A percentile compares a stretch with the other conserved stretches of the same genome.
Conservation (phyloP, 768 basidiomycete genomes). For the Suillus tomentosus region DNA sequence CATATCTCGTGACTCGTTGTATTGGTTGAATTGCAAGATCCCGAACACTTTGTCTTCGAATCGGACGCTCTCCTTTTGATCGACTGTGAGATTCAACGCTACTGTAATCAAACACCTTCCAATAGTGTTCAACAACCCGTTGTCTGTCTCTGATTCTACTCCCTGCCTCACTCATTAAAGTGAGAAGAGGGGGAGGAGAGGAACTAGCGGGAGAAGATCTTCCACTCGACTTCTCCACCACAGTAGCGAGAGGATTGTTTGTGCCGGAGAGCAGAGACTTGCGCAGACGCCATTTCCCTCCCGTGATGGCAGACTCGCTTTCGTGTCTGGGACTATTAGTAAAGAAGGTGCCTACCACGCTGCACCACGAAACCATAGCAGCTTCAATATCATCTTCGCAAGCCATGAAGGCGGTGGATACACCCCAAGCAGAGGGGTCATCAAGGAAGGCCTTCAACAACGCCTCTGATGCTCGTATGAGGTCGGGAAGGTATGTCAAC, state of each 20-base stretch:
- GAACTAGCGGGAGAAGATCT: slow-evolving; percentile 11
- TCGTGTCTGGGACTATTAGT: slow-evolving; percentile 18
- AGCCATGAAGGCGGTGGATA: slow-evolving; percentile 59
- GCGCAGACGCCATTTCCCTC: slow-evolving; percentile 27
- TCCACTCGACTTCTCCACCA: slow-evolving; percentile 9
- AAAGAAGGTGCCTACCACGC: slow-evolving; percentile 40
- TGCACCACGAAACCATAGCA: slow-evolving; percentile 57
- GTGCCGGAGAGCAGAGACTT: slow-evolving; percentile 20
- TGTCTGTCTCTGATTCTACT: slow-evolving; percentile 14
- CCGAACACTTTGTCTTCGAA: slow-evolving; percentile 39
- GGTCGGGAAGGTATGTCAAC: slow-evolving; percentile 49
- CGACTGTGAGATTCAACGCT: slow-evolving; percentile 10
- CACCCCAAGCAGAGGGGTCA: slow-evolving; percentile 68
- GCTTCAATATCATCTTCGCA: slow-evolving; percentile 53
- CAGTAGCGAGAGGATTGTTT: neutral
- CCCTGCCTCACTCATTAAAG: slow-evolving; percentile 12
- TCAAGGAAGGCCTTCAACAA: slow-evolving; percentile 53
- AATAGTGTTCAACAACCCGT: slow-evolving; percentile 12
- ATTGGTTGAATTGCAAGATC: slow-evolving; percentile 66
- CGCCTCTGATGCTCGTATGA: slow-evolving; percentile 51
- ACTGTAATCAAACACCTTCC: neutral
- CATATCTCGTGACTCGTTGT: slow-evolving; percentile 66
- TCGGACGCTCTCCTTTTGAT: slow-evolving; percentile 11
- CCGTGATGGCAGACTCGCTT: slow-evolving; percentile 14
- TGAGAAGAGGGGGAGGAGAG: slow-evolving; percentile 15